Evolutionary conservation across 2,329 filamentous ascomycete species (phyloP).

Genomic region (Fusarium nelsonii): DNA sequence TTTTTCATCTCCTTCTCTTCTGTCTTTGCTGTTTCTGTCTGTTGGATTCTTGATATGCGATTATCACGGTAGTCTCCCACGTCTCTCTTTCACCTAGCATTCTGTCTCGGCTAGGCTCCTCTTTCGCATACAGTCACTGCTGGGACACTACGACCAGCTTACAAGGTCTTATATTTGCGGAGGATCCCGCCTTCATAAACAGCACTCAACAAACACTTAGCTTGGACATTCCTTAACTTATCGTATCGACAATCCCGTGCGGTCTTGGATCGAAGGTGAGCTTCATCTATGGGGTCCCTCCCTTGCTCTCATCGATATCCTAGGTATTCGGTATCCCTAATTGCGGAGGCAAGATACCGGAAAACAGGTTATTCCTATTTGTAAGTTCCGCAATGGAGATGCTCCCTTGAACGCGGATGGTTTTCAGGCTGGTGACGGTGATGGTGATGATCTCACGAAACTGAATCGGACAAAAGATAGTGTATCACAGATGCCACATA

Average conservation of each 20-base stretch:
- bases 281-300: conserved; percentile 35
- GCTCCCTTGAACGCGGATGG: neutral
- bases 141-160: conserved; percentile 50
- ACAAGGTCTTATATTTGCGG: conserved; percentile 47
- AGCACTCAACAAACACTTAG: conserved; percentile 25
- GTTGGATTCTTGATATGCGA: too few relatives aligned
- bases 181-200: conserved; percentile 44
- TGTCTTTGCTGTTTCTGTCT: too few relatives aligned
- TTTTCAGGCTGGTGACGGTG: too few relatives aligned
- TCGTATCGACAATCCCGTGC: conserved; percentile 53
- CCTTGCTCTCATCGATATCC: conserved; percentile 30
- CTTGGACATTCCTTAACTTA: conserved; percentile 56
- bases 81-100: conserved; percentile 45
- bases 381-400: conserved; percentile 30
- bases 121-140: conserved; percentile 53
- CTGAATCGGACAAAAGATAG: neutral
- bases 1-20: too few relatives aligned
- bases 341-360: conserved; percentile 39
- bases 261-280: conserved; percentile 47
- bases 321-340: conserved; percentile 39
- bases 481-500: neutral
- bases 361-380: conserved; percentile 34
- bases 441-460: neutral
- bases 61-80: too few relatives aligned
- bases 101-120: conserved; percentile 18